Percentiles rank a stretch among this genome's conserved stretches.
Conservation (phyloP, 352 stramenopile species). For the Pythium aquatile region DNA sequence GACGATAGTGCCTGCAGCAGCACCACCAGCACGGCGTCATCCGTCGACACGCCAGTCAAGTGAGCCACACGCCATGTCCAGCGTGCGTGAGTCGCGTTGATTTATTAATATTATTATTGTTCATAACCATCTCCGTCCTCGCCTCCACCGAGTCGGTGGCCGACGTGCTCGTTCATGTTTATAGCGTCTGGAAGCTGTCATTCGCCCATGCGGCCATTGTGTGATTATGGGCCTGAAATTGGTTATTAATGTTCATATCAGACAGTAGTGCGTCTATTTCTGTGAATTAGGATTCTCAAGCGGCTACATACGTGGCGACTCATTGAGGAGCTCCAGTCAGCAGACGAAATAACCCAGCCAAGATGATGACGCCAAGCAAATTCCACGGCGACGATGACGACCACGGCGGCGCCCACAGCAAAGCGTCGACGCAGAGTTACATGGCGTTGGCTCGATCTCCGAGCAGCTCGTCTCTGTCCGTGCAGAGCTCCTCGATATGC, state of each 20-base stretch:
- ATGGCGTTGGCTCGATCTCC: constrained; percentile 1
- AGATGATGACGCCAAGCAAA: constrained; percentile 26
- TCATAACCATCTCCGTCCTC: background rate
- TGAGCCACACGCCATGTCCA: constrained; percentile 5
- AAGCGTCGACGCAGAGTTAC: constrained; percentile 12
- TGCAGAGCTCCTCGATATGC: constrained; percentile 17
- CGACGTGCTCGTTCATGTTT: too few relatives aligned
- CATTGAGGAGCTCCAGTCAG: constrained; percentile 2
- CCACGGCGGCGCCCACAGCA: background rate
- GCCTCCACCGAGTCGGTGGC: background rate
- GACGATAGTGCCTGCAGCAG: constrained; percentile 40
- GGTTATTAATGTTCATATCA: background rate
- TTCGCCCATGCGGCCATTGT: too few relatives aligned
- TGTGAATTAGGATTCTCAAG: background rate
- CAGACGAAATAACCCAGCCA: constrained; percentile 6
- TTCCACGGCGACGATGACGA: constrained; percentile 17
- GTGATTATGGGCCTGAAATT: too few relatives aligned
- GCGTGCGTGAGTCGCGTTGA: constrained; percentile 12
- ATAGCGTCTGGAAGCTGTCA: too few relatives aligned
- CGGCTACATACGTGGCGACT: background rate
- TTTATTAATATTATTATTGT: constrained; percentile 33
- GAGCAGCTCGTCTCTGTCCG: background rate
- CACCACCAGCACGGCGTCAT: constrained; percentile 39
- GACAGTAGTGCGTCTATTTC: background rate
- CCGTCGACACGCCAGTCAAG: constrained; percentile 23